Evolutionary conservation across 1,284 basidiomycete genomes (phyloP).

Genomic region (Cryptococcus sp.): DNA sequence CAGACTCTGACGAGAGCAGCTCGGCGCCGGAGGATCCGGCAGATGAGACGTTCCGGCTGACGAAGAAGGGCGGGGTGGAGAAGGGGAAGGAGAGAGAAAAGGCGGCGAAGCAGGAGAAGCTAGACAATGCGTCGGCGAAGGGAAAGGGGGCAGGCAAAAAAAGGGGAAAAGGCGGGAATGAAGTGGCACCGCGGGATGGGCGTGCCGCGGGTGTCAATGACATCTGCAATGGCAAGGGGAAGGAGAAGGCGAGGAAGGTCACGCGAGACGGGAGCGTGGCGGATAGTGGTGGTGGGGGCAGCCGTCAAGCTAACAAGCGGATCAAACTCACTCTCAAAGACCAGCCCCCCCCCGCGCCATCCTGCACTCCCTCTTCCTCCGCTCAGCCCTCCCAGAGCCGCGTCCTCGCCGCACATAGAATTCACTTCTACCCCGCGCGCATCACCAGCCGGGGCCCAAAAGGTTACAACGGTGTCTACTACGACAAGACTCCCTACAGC

Average conservation of each 20-base stretch:
- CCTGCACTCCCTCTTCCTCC: neutral
- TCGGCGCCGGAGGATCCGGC: conserved; percentile 24
- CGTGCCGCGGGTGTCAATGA: too few relatives aligned
- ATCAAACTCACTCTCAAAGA: neutral
- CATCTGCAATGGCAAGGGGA: too few relatives aligned
- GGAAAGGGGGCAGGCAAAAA: neutral
- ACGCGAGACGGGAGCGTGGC: too few relatives aligned
- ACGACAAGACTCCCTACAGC: conserved; percentile 6
- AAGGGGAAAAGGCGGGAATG: neutral
- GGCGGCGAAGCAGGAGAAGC: neutral
- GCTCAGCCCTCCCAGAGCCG: neutral
- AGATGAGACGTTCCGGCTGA: conserved; percentile 22
- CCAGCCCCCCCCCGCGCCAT: neutral
- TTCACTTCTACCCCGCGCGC: conserved; percentile 11
- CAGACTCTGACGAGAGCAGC: conserved; percentile 10
- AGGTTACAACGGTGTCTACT: conserved; percentile 4
- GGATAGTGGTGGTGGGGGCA: neutral
- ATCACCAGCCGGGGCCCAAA: neutral
- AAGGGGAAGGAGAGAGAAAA: neutral
- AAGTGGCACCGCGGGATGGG: too few relatives aligned
- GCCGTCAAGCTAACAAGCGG: neutral
- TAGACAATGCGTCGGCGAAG: neutral
- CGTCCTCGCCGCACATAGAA: conserved; percentile 7
- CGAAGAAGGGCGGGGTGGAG: neutral
- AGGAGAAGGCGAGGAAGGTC: too few relatives aligned